phyloP scores from a whole-genome alignment of 2,329 filamentous ascomycete genomes.

The Botrytis deweyae region DNA sequence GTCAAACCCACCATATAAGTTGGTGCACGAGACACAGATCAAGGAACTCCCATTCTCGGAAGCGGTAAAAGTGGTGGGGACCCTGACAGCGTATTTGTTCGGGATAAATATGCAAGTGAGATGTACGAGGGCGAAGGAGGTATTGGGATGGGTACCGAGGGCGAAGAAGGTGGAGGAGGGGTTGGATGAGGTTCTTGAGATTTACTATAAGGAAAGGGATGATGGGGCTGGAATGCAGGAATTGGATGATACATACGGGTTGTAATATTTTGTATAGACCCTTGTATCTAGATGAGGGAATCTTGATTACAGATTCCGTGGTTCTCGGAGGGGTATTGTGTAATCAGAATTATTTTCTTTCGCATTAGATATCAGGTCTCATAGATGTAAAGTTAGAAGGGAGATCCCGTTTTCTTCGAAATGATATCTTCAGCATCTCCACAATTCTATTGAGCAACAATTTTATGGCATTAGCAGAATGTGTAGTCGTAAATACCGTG shows the following conservation, averaged over 20 bases:
- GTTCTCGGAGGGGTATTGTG: not conserved
- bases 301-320: not conserved
- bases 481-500: no score
- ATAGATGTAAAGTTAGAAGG: not conserved
- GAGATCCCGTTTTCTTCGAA: not conserved
- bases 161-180: conserved; percentile 9
- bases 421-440: not conserved
- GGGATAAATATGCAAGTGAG: conserved; percentile 22
- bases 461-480: not conserved
- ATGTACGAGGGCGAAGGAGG: conserved; percentile 18
- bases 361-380: no score
- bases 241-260: not conserved
- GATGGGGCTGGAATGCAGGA: not conserved
- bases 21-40: not conserved
- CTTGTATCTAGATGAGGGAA: not conserved
- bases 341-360: not conserved
- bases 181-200: conserved; percentile 18
- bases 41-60: not conserved
- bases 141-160: conserved; percentile 17
- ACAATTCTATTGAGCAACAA: rapidly evolving
- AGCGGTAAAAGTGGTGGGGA: conserved; percentile 10
- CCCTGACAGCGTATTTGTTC: not conserved
- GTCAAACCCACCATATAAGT: not conserved
- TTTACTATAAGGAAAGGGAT: not conserved
- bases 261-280: not conserved